Evolutionary conservation across 2,329 filamentous ascomycete genomes (phyloP).

Genomic region (Scolecobasidium constrictum): DNA sequence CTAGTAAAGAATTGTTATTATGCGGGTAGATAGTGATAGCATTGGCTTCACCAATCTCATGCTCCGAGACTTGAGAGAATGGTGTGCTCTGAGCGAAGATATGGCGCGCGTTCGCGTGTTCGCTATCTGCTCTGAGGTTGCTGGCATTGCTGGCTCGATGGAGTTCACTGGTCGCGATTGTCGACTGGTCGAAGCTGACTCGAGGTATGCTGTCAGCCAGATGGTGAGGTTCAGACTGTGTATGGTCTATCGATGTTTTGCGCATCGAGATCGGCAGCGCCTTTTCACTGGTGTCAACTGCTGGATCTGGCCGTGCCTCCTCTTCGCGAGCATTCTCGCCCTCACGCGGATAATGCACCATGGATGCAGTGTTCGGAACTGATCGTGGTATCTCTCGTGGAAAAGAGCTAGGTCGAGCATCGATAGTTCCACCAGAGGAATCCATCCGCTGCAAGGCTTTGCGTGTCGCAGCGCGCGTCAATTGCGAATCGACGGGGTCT

Average conservation of each 20-base stretch:
- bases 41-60: slow-evolving; percentile 50
- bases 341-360: too few species aligned
- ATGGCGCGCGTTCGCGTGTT: slow-evolving; percentile 27
- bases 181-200: slow-evolving; percentile 20
- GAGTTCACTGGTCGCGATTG: slow-evolving; percentile 20
- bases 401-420: background rate
- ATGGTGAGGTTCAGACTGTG: background rate
- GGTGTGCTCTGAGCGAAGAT: slow-evolving; percentile 39
- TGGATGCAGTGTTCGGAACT: too few species aligned
- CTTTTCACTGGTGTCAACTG: too few species aligned
- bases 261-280: too few species aligned
- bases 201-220: slow-evolving; percentile 13
- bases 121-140: slow-evolving; percentile 24
- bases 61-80: slow-evolving; percentile 36
- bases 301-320: too few species aligned
- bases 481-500: background rate
- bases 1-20: slow-evolving; percentile 51
- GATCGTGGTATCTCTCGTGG: too few species aligned
- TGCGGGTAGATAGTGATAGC: slow-evolving; percentile 51
- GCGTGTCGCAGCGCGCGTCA: background rate
- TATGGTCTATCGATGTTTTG: background rate
- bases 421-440: background rate
- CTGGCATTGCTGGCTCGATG: slow-evolving; percentile 26
- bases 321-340: too few species aligned
- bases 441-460: background rate